Evolutionary conservation across 257 asterid species (phyloP), one percentile per base, ranked within the genome.

Genomic region (Henckelia pumila): DNA sequence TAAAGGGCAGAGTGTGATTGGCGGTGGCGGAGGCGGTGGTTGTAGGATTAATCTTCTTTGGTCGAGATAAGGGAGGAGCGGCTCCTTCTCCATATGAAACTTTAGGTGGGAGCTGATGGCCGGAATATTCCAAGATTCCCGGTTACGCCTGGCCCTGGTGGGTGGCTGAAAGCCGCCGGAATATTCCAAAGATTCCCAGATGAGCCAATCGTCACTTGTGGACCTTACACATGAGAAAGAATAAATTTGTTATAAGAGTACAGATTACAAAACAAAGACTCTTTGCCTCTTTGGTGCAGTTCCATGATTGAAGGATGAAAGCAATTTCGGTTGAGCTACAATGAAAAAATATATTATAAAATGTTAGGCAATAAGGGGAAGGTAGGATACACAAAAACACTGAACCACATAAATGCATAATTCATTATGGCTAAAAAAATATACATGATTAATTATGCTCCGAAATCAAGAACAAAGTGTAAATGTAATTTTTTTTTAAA

Each of bases 31-130:
- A 5, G 60, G 68, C 1, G 53, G 57, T 17, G 55, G 24, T 20
- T 17, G 37, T 20, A 10, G 37, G 44, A 8, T 56, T 26, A 56
- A 64, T 53, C 61, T 67, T 59, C 53, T 72, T 32, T 75, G 53
- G 35, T 32, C 68, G 30, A 63, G 6, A 58, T 37, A 55, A 22
- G 75, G 55, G 6, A 79, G 65, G 37, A 79, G 83, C 14, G 83
- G 83, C 63, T 75, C 75, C 24, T 68, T 59, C 11, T 69, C 66
- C 75, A 73, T 73, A n/a, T 23, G 26, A 3, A 29, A 10, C 20
- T 22, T 9, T 1, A 44, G 7, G 7, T 19, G 1, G 52, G 1
- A 7, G n/a, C 52, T 11, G 2, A 4, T 37, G 49, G 49, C 49
- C 49, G 17, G 49, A 44, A 44, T 44, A 44, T 44, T 14, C 52